These are phyloP conservation scores for Hamigera avellanea DNA, from an alignment of 495 filamentous ascomycete species.

Conservation along the genomic window DNA sequence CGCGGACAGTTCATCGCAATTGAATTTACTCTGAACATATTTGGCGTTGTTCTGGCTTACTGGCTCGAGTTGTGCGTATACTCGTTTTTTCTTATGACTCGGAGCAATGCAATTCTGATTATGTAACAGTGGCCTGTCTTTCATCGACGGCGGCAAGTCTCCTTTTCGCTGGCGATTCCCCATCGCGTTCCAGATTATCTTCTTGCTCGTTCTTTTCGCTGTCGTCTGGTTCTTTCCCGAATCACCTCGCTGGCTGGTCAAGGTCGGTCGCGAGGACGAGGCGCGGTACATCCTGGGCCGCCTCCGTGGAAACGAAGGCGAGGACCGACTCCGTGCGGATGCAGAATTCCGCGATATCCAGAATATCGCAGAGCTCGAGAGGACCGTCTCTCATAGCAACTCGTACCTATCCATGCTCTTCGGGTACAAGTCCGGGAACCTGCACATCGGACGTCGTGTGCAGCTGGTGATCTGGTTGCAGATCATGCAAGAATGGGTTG, in stretches of 20 bases:
- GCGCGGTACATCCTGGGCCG: slow-evolving; percentile 50
- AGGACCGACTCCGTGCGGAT: slow-evolving; percentile 42
- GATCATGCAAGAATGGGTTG: slow-evolving; percentile 65
- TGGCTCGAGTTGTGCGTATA: slow-evolving; percentile 55
- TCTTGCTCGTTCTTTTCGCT: slow-evolving; percentile 37
- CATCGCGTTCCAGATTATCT: slow-evolving; percentile 60
- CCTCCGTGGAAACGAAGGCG: slow-evolving; percentile 46
- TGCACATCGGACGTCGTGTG: slow-evolving; percentile 54
- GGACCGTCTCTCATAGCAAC: slow-evolving; percentile 34
- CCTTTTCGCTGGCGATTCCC: slow-evolving; percentile 57
- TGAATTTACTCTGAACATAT: slow-evolving; percentile 64
- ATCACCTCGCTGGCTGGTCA: slow-evolving; percentile 53
- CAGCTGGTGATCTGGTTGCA: slow-evolving; percentile 63
- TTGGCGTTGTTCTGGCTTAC: slow-evolving; percentile 61
- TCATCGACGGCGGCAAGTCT: slow-evolving; percentile 42
- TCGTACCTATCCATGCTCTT: slow-evolving; percentile 55
- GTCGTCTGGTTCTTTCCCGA: slow-evolving; percentile 54
- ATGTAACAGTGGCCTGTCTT: slow-evolving; percentile 38
- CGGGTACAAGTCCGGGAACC: slow-evolving; percentile 47
- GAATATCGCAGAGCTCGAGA: slow-evolving; percentile 45
- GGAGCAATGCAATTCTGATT: slow-evolving; percentile 4
- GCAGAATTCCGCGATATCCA: slow-evolving; percentile 53
- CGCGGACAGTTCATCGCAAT: slow-evolving; percentile 62
- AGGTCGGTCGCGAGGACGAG: slow-evolving; percentile 49
- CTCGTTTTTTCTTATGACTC: not conserved